Evolutionary conservation across 768 basidiomycete species (phyloP).

Genomic region (Xanthoconium stramineum): DNA sequence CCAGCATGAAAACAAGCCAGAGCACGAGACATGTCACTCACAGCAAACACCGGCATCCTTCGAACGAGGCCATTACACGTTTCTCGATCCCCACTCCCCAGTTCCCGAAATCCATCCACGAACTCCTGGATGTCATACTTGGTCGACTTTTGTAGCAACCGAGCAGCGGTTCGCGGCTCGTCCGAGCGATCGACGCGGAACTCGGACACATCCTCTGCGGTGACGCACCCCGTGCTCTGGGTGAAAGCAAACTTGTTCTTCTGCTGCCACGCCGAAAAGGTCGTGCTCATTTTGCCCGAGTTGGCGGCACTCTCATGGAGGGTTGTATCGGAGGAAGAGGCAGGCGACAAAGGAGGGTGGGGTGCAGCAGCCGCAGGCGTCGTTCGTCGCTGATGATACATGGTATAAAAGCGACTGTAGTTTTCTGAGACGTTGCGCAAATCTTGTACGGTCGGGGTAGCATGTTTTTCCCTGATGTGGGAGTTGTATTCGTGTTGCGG

Average conservation of each 20-base stretch:
- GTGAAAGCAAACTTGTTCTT: conserved; percentile 4
- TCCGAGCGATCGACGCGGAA: conserved; percentile 26
- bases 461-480: conserved; percentile 15
- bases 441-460: conserved; percentile 8
- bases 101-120: conserved; percentile 11
- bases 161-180: conserved; percentile 19
- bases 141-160: conserved; percentile 18
- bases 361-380: neutral
- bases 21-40: conserved; percentile 1
- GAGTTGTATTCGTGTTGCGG: conserved; percentile 2
- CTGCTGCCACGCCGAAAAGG: conserved; percentile 23
- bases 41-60: conserved; percentile 21
- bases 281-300: conserved; percentile 6
- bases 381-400: neutral
- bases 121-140: conserved; percentile 22
- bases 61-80: conserved; percentile 17
- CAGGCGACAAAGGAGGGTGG: neutral
- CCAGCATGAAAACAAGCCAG: neutral
- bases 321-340: neutral
- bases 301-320: neutral
- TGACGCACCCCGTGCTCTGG: conserved; percentile 12
- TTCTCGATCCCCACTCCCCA: conserved; percentile 13
- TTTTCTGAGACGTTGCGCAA: conserved; percentile 1
- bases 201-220: conserved; percentile 20
- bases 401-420: neutral